Base-by-base conservation (phyloP, 2,329 filamentous ascomycete species). In the Xylariales sp. region DNA sequence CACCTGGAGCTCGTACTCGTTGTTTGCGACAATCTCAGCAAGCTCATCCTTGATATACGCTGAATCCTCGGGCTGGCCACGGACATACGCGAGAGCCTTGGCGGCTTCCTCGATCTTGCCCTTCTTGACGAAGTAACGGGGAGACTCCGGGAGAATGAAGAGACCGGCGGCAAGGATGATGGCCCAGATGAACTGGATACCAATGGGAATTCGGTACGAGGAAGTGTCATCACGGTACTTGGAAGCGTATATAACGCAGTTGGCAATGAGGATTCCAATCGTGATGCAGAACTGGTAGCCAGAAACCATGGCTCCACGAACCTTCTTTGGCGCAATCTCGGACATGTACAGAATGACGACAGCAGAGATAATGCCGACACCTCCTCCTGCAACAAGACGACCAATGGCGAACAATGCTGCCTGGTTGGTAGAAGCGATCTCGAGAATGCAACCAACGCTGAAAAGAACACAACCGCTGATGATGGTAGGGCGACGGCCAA, bases 221-320 rank as follows among this genome's bases (percentile, higher is more conserved):
- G 73, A 71, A 2, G 77, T 74, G 52, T 81, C 75, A 24, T 58
- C 61, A 42, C 74, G 70, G 46, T 75, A 55, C 53, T 83, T 63
- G n/a, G 77, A 83, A 15, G 63, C 74, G 54, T 87, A 85, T 52
- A 78, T 74, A 42, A 88, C 81, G 45, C 81, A 81, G 8, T 81
- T 72, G 31, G 83, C 83, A 40, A 88, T 60, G 50, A 88, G 66
- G 44, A 88, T 68, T 56, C 84, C 84, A 44, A 88, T 72, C 33
- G 83, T 88, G 61, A 88, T 82, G 59, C 77, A 85, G 67, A 88
- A 87, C 60, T 88, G 83, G 62, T 88, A 88, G 3, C 81, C 82
- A 2, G 81, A 77, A 8, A 89, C 83, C 43, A 88, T 70, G 38
- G 83, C 81, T 53, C 84, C 83, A 53, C 84, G 79, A 41, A 87